These are phyloP conservation scores for Thozetella sp. DNA, from an alignment of 495 filamentous ascomycete genomes.

Conservation along the genomic window DNA sequence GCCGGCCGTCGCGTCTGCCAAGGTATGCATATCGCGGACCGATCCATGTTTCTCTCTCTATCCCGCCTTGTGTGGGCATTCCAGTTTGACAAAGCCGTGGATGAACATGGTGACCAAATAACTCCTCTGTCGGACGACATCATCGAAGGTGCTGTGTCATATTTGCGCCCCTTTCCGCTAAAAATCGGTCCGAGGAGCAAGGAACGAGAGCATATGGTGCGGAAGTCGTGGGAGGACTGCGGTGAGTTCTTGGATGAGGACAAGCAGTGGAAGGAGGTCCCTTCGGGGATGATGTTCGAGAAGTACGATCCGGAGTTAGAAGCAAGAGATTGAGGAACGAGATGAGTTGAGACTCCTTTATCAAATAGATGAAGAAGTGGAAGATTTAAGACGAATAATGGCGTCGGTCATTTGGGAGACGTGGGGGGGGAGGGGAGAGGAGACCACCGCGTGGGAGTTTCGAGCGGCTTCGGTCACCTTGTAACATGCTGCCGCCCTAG, in stretches of 20 bases:
- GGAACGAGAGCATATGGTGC: constrained; percentile 15
- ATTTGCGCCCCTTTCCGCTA: constrained; percentile 11
- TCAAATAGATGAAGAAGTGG: no score
- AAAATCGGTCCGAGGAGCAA: constrained; percentile 19
- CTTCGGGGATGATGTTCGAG: constrained; percentile 11
- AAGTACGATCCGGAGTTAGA: not conserved
- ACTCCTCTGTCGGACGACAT: constrained; percentile 30
- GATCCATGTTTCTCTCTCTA: constrained; percentile 42
- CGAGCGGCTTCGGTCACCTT: no score
- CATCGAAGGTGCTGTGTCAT: constrained; percentile 25
- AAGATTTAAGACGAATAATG: no score
- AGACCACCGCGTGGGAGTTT: no score
- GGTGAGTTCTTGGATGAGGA: constrained; percentile 18
- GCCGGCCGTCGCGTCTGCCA: constrained; percentile 59
- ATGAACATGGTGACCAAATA: constrained; percentile 22
- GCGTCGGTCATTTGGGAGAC: no score
- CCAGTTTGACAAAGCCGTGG: constrained; percentile 23
- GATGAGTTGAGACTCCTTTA: no score
- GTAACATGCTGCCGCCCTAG: no score
- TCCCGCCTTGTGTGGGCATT: constrained; percentile 52
- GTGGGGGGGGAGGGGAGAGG: no score
- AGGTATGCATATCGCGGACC: constrained; percentile 50
- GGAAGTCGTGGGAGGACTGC: constrained; percentile 25
- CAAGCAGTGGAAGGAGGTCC: constrained; percentile 22
- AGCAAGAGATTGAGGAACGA: no score